These are phyloP conservation scores for Euphorbia lathyris DNA, from an alignment of 345 rosid species.

Conservation along the genomic window DNA sequence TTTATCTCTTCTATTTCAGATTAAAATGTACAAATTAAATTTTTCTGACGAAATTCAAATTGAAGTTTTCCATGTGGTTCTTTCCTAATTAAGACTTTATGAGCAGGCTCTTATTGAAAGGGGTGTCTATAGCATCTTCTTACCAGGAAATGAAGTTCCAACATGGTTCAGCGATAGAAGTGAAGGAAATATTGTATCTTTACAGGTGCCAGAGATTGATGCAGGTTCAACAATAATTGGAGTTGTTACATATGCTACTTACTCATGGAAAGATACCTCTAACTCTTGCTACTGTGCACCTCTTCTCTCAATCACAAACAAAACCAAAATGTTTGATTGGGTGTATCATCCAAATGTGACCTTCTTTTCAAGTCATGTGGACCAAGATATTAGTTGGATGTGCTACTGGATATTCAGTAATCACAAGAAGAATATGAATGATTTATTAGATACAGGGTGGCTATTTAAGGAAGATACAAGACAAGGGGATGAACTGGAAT, in stretches of 20 bases:
- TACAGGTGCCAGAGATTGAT: not conserved
- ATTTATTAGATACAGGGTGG: not conserved
- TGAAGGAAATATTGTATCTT: not conserved
- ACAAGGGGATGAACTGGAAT: slow-evolving; percentile 11
- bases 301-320: no score
- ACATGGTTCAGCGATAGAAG: not conserved
- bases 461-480: slow-evolving; percentile 1
- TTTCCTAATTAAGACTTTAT: not conserved
- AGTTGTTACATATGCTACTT: not conserved
- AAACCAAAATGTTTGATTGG: slow-evolving; percentile 11
- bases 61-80: not conserved
- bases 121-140: no score
- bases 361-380: not conserved
- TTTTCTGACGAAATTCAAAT: no score
- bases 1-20: no score
- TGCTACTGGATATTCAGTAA: slow-evolving; percentile 18
- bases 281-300: not conserved
- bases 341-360: slow-evolving; percentile 1
- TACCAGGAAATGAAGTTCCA: no score
- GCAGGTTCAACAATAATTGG: not conserved
- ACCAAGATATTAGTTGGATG: slow-evolving; percentile 15
- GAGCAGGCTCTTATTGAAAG: slow-evolving; percentile 9
- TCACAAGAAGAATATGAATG: not conserved
- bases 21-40: no score
- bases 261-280: not conserved